phyloP scores from a whole-genome alignment of 192 early-diverging fungal species.

The Phycomyces nitens region DNA sequence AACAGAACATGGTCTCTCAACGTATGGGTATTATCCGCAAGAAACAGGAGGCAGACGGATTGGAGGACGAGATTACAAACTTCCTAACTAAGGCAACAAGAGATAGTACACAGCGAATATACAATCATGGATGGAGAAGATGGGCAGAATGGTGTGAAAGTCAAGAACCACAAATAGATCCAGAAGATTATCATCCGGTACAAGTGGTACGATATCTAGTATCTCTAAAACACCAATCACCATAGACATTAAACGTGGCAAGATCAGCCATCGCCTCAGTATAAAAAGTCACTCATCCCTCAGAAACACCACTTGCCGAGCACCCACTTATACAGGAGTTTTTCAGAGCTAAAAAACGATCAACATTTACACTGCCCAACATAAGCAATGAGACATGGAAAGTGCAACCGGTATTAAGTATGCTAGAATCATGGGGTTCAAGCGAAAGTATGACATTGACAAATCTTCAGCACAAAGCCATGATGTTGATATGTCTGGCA shows the following conservation, averaged over 20 bases:
- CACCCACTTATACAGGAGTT: background rate
- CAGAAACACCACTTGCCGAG: background rate
- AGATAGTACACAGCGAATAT: too few relatives aligned
- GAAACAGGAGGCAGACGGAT: too few relatives aligned
- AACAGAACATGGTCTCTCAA: too few relatives aligned
- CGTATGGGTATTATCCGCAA: too few relatives aligned
- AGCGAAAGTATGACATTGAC: background rate
- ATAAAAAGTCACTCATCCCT: background rate
- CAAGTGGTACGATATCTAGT: too few relatives aligned
- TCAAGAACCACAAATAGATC: too few relatives aligned
- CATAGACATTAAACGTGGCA: background rate
- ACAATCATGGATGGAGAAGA: too few relatives aligned
- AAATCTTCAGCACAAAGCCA: background rate
- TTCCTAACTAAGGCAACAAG: too few relatives aligned
- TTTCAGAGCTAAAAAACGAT: background rate
- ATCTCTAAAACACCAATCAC: background rate
- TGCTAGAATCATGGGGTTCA: background rate
- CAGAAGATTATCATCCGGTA: too few relatives aligned
- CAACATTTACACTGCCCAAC: background rate
- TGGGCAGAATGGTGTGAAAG: too few relatives aligned
- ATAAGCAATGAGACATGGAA: background rate
- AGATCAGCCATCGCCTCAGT: background rate
- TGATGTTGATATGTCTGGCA: constrained; percentile 7
- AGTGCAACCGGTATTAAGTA: too few relatives aligned
- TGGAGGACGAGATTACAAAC: too few relatives aligned